Percentiles rank a stretch among this genome's conserved stretches.
phyloP scores from a whole-genome alignment of 2,329 filamentous ascomycete genomes.

The Rosellinia necatrix region DNA sequence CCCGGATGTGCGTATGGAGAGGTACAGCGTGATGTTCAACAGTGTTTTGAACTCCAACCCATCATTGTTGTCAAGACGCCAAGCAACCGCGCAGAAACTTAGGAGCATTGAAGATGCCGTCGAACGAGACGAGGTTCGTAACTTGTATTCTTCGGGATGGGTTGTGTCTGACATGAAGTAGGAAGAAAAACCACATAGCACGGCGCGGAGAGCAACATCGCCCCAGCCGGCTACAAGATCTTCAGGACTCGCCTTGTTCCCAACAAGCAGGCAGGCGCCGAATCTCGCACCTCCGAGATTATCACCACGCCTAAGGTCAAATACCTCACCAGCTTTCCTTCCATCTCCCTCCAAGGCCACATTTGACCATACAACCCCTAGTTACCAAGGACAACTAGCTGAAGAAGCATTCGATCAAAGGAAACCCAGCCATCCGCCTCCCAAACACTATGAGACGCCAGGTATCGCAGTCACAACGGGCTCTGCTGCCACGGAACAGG shows the following conservation, averaged over 20 bases:
- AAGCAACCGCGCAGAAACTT: conserved; percentile 63
- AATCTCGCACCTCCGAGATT: conserved; percentile 35
- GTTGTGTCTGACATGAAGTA: conserved; percentile 25
- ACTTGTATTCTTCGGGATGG: not conserved
- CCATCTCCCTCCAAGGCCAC: conserved; percentile 48
- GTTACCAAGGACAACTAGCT: conserved; percentile 27
- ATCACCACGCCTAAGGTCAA: conserved; percentile 53
- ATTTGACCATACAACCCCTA: conserved; percentile 38
- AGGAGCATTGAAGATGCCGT: conserved; percentile 56
- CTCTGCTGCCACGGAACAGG: conserved; percentile 29
- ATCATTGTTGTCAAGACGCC: conserved; percentile 59
- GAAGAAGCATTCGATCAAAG: conserved; percentile 16
- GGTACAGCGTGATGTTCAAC: conserved; percentile 94
- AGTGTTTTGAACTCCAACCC: conserved; percentile 62
- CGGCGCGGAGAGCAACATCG: conserved; percentile 53
- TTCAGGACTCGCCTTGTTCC: conserved; percentile 53
- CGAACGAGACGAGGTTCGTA: conserved; percentile 45
- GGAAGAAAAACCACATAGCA: conserved; percentile 4
- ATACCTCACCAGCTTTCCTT: conserved; percentile 58
- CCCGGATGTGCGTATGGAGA: conserved; percentile 76
- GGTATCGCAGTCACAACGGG: conserved; percentile 36
- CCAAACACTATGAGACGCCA: conserved; percentile 14
- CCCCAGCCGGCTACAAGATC: conserved; percentile 50
- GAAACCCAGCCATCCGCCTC: conserved; percentile 26
- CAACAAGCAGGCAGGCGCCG: conserved; percentile 38